Evolutionary conservation across 1,284 basidiomycete genomes (phyloP), one percentile per base, ranked within the genome.

Genomic region (Rhodotorula sp.): DNA sequence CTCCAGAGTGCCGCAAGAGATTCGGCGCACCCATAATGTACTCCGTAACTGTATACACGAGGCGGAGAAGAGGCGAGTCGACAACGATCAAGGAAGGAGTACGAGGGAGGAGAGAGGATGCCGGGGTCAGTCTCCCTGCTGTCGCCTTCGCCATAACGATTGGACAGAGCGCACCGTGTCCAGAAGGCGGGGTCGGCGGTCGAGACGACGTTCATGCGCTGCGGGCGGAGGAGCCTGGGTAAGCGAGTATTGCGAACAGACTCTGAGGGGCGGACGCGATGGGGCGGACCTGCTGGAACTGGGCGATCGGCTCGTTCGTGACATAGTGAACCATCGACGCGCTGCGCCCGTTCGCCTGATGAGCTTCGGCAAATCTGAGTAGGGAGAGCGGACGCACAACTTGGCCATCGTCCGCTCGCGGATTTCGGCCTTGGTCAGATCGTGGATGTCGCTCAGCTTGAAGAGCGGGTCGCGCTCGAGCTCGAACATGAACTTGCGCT

Each of bases 181-280:
- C 84, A 86, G 78, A 86, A 86, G 8, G 81, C 83, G 0, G 85
- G 85, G 75, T 87, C 86, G 61, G 83, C 83, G 64, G 81, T 67
- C 3, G 79, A 77, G 73, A 83, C 81, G 74, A 85, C 81, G 79
- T 85, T 83, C 83, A 87, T 85, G 55, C 86, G 82, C 71, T 84
- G 82, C 32, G 7, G 15, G 34, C 10, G 12, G 21, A 27, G 8
- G 1, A 32, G 27, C 25, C 22, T 8, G 37, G 25, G 36, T 61
- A 6, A 51, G 48, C 1, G 19, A 4, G 25, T n/a, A n/a, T n/a
- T n/a, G n/a, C n/a, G n/a, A n/a, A n/a, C n/a, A n/a, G n/a, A n/a
- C n/a, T n/a, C n/a, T n/a, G n/a, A n/a, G 7, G 3, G 34, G 7
- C 17, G 13, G 17, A 15, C 12, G 12, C 12, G 22, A 10, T 22